Percentiles rank a stretch among this genome's conserved stretches.
These are phyloP conservation scores for Thelephora terrestris DNA, from an alignment of 1,284 basidiomycete genomes.

Conservation along the genomic window DNA sequence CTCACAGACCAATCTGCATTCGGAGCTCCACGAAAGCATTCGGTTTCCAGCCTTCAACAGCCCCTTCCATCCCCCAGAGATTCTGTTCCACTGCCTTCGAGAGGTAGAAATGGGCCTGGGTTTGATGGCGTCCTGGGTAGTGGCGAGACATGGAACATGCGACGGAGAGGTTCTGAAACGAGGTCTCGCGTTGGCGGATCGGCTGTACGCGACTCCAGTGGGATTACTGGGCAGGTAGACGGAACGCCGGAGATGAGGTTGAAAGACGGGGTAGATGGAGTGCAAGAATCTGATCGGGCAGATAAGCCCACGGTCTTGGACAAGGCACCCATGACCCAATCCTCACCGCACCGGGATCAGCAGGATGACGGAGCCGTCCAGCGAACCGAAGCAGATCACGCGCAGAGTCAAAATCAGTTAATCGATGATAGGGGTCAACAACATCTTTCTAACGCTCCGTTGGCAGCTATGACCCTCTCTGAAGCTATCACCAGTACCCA, in stretches of 20 bases:
- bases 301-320: slow-evolving; percentile 4
- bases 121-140: slow-evolving; percentile 65
- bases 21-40: slow-evolving; percentile 51
- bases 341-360: not conserved
- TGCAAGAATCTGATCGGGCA: slow-evolving; percentile 12
- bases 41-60: slow-evolving; percentile 51
- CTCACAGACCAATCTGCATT: slow-evolving; percentile 36
- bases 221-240: slow-evolving; percentile 28
- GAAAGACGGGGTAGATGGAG: slow-evolving; percentile 48
- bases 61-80: slow-evolving; percentile 49
- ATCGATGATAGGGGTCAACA: slow-evolving; percentile 1
- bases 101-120: slow-evolving; percentile 48
- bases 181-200: slow-evolving; percentile 26
- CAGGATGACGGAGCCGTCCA: not conserved
- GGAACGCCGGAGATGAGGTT: slow-evolving; percentile 32
- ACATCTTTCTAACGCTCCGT: not conserved
- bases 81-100: slow-evolving; percentile 48
- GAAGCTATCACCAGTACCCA: slow-evolving; percentile 16
- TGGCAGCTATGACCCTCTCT: slow-evolving; percentile 9
- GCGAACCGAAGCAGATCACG: not conserved
- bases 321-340: not conserved
- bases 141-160: slow-evolving; percentile 56
- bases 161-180: slow-evolving; percentile 45
- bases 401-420: not conserved
- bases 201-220: slow-evolving; percentile 26